Evolutionary conservation across 345 rosid genomes (phyloP), one percentile per base, ranked within the genome.

Genomic region (Ceriops zippeliana): DNA sequence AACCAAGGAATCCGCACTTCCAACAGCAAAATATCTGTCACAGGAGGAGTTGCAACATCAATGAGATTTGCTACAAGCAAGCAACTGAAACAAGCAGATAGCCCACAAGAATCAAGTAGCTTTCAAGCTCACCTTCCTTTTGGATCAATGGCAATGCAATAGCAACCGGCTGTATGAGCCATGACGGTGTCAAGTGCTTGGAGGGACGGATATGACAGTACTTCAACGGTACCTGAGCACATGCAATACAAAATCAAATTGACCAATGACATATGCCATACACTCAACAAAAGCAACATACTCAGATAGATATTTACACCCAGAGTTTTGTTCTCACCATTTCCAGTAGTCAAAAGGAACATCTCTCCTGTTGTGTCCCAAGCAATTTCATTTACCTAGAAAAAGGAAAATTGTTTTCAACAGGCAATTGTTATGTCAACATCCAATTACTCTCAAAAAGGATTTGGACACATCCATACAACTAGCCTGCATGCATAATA

Each of bases 151-250:
- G 93, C 98, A 77, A 93, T 93, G 83, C 98, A 90, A 52, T 90
- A 93, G 84, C 97, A 93, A 73, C 99, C 99, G 11, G 99, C 99
- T 65, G 99, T 87, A 76, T 95, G 99, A 75, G 99, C 98, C 80
- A 86, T 73, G 66, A 93, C 86, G 32, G 98, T 93, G 64, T 89
- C 91, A 21, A 89, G 77, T 61, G 91, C 87, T 60, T 68, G 83
- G 66, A 93, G 97, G 62, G 93, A 87, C 35, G 97, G 96, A 68
- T 93, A 93, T 68, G 90, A 58, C 49, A 90, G 82, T 57, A 90
- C 98, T 82, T 93, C 98, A 75, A 91, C 93, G 27, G 97, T 95
- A 63, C 99, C 99, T 95, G 82, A 73, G 59, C 16, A 74, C 22
- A 72, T 42, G 9, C 65, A n/a, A 61, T 16, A 59, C 16, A 6